Evolutionary conservation across 306 rosid species (phyloP), one percentile per base, ranked within the genome.

Genomic region (Acacia confusa): DNA sequence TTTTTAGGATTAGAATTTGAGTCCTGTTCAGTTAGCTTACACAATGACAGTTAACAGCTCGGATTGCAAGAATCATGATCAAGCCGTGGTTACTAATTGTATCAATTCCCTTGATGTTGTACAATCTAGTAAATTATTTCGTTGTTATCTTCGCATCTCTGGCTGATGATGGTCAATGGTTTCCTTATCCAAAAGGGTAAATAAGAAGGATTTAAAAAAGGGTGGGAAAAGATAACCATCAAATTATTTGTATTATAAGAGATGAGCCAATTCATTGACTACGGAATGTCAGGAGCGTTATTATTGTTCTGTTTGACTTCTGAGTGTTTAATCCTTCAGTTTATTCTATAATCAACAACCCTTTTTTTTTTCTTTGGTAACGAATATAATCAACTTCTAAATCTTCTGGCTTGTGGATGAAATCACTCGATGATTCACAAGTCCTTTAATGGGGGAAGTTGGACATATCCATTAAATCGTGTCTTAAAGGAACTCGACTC

Each of bases 391-490:
- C 8, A 36, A 36, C 40, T 36, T 36, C 40, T 36, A 36, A 34
- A 30, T 8, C 41, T 70, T 40, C 34, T 34, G 1, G 22, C 32
- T 9, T 12, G 41, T 50, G 68, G 16, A 58, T 19, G 40, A 69
- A 60, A 72, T 1, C 15, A 17, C 48, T 12, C 3, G 12, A 57
- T 61, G 17, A 24, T 40, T 44, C 71, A 71, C 27, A 64, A 30
- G 47, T 9, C 47, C 3, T 2, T 9, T 43, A 30, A 30, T 43
- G 2, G 4, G 4, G 17, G 17, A 45, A 45, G 16, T 45, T 45
- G 50, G 50, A 30, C 3, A 45, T 45, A 66, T 73, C 6, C 47
- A 85, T 91, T 81, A 94, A 85, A 69, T 40, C 97, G 8, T 6
- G 34, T 30, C 34, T 30, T 2, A 30, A 30, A 30, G 34, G 34